These are phyloP conservation scores for Xerocomus brunneocitrinus DNA, from an alignment of 768 basidiomycete species.

Conservation along the genomic window DNA sequence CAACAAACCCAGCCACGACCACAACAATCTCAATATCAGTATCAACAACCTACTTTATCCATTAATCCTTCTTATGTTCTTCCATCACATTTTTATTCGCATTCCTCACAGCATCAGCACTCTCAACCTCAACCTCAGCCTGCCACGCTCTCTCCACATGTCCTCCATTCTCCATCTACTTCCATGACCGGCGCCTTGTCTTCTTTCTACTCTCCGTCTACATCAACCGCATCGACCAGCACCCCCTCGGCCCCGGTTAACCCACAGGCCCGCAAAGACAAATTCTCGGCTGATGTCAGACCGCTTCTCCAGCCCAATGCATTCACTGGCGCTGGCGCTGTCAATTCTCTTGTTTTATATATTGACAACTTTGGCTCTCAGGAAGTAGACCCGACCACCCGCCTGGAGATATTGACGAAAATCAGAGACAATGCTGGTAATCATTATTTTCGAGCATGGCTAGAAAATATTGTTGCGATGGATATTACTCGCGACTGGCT, in stretches of 20 bases:
- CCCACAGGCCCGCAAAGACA: conserved; percentile 51
- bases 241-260: conserved; percentile 31
- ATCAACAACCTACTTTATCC: conserved; percentile 38
- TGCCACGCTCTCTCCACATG: conserved; percentile 66
- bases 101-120: conserved; percentile 27
- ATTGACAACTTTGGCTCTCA: conserved; percentile 57
- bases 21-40: conserved; percentile 36
- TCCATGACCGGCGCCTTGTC: conserved; percentile 31
- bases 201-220: conserved; percentile 37
- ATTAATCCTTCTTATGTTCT: conserved; percentile 41
- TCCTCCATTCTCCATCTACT: conserved; percentile 54
- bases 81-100: conserved; percentile 36
- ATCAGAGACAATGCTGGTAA: conserved; percentile 82
- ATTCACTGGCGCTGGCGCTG: conserved; percentile 68
- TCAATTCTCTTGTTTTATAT: conserved; percentile 52
- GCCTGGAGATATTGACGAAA: conserved; percentile 73
- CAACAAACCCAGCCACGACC: conserved; percentile 33
- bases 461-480: conserved; percentile 69
- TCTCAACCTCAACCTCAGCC: conserved; percentile 38
- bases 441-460: conserved; percentile 85
- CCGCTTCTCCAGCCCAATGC: conserved; percentile 53
- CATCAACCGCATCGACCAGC: conserved; percentile 27
- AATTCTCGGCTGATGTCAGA: conserved; percentile 48
- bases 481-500: conserved; percentile 81
- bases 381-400: conserved; percentile 61